Percentiles rank a stretch among this genome's conserved stretches.
Evolutionary conservation across 371 early-diverging fungal species (phyloP).

Genomic region (Mortierella sp.): DNA sequence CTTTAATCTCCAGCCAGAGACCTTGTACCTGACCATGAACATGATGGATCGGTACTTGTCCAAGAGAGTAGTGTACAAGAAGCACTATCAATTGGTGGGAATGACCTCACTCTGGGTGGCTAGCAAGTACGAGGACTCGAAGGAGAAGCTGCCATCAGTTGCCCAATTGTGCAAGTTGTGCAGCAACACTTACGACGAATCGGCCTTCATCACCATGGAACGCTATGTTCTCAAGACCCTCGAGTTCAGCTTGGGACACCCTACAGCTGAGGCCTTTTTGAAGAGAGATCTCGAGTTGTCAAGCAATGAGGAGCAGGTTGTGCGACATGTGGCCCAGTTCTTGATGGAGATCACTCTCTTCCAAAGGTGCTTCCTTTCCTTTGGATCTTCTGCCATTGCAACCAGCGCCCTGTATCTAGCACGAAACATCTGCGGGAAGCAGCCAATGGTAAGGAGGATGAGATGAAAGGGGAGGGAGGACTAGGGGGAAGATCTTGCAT

Average conservation of each 20-base stretch:
- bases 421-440: slow-evolving; percentile 45
- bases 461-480: too few relatives aligned
- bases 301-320: slow-evolving; percentile 28
- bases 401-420: slow-evolving; percentile 47
- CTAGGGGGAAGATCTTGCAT: too few relatives aligned
- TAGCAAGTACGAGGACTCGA: slow-evolving; percentile 50
- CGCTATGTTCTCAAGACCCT: slow-evolving; percentile 52
- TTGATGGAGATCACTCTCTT: slow-evolving; percentile 53
- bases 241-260: slow-evolving; percentile 50
- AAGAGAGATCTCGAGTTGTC: slow-evolving; percentile 52
- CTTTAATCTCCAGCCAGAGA: slow-evolving; percentile 74
- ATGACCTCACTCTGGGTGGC: slow-evolving; percentile 54
- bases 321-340: slow-evolving; percentile 47
- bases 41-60: slow-evolving; percentile 74
- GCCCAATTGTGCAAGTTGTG: slow-evolving; percentile 49
- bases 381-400: slow-evolving; percentile 51
- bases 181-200: slow-evolving; percentile 49
- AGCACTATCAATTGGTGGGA: slow-evolving; percentile 52
- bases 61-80: slow-evolving; percentile 51
- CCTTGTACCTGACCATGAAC: slow-evolving; percentile 75
- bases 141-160: slow-evolving; percentile 47
- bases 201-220: slow-evolving; percentile 52
- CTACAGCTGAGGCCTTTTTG: slow-evolving; percentile 51
- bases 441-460: slow-evolving; percentile 36
- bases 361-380: slow-evolving; percentile 48